Evolutionary conservation across 2,329 filamentous ascomycete species (phyloP), one percentile per base, ranked within the genome.

Genomic region (Monosporascus ibericus): DNA sequence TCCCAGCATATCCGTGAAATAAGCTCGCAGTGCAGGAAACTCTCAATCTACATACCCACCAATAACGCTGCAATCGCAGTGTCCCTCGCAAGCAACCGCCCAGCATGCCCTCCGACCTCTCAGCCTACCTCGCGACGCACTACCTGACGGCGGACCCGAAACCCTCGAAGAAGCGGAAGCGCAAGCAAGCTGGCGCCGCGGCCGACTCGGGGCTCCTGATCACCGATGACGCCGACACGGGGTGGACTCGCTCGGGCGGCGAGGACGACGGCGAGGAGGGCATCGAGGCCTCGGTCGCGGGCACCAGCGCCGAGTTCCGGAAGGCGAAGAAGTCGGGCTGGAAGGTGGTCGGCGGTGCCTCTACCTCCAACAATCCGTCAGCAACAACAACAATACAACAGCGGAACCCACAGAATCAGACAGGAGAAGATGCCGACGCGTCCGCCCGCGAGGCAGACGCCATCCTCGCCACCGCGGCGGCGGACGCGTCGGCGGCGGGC

Each of bases 51-150:
- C 27, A 11, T 30, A 14, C 11, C 30, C 11, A 34, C 30, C 30
- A 5, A 5, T 4, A 34, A 11, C 30, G 30, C 30, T 14, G 30
- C 30, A 14, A 34, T 34, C 11, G 9, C 30, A 5, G 9, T 11
- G 30, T 14, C 30, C 30, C 30, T 34, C 30, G 27, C 27, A 34
- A 34, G 11, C 4, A 5, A 14, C 30, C 30, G 30, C 30, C 30
- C 30, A 14, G 11, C 30, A 83, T 82, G 80, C 72, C 79, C 44
- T 75, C 76, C 55, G 78, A 83, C 60, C 80, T 96, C 59, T 86
- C 90, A 53, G 84, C 85, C 65, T 99, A 97, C 66, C 82, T 99
- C 37, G 92, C 92, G 38, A 87, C 90, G 57, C 94, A 91, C 70
- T 99, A 99, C 69, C 85, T 99, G 48, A 74, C 79, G 51, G 75